Base-by-base conservation (phyloP, 495 filamentous ascomycete genomes). In the Acidiella bohemica region DNA sequence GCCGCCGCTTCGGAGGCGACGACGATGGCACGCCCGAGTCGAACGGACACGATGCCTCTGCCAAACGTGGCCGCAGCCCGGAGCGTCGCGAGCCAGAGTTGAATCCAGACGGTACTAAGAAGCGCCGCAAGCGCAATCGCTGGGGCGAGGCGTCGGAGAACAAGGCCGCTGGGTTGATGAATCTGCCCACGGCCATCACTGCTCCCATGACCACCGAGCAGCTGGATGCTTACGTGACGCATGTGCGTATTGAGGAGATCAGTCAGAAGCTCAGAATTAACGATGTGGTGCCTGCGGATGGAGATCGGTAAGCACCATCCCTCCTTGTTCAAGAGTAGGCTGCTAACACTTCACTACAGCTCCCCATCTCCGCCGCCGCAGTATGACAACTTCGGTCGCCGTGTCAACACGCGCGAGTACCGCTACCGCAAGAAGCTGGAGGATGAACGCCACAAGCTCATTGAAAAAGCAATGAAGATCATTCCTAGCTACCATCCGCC, bases 401-500 rank as follows among this genome's bases (percentile, higher is more conserved):
- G 90, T 83, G 82, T 93, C 59, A 97, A 97, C 59, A 97, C 90
- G 38, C 78, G 90, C 57, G 90, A 96, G 68, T 90, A 80, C 63
- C 85, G 90, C 36, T 97, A 97, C 57, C 83, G 86, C 58, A 97
- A 96, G 71, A 77, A 77, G 44, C 80, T 97, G 42, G 90, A 97
- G 68, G 90, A 95, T 54, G 90, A 97, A 63, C 85, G 90, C 47
- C 90, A 97, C 66, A 93, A 95, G 64, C 71, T 94, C 50, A 78
- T 97, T 57, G 86, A 96, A 61, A 92, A 88, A 68, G 90, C 90
- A 49, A 93, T 94, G 78, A 90, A 93, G 70, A 78, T 84, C 59
- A 93, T 97, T 55, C 84, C 88, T 66, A 93, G 94, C 70, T 97
- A 96, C 55, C 82, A 94, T 60, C 87, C 90, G 53, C 90, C 90